These are phyloP conservation scores for Plasmopara halstedii DNA, from an alignment of 352 stramenopile genomes.

Conservation along the genomic window DNA sequence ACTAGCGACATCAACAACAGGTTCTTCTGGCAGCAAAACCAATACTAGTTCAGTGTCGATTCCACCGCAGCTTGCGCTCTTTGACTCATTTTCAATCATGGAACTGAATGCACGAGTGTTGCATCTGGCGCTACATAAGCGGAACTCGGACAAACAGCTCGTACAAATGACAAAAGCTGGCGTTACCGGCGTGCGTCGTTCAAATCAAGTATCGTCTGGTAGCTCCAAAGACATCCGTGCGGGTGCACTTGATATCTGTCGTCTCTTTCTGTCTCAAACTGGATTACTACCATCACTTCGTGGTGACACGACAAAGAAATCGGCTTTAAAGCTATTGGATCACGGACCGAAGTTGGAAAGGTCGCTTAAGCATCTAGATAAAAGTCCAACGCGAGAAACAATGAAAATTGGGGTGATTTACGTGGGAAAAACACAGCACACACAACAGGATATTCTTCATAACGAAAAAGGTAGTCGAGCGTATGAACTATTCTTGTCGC, in stretches of 20 bases:
- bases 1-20: constrained; percentile 10
- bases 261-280: constrained; percentile 72
- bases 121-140: constrained; percentile 39
- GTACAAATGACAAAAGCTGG: constrained; percentile 36
- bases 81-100: constrained; percentile 84
- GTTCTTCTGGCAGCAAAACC: constrained; percentile 22
- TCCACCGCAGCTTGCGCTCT: constrained; percentile 67
- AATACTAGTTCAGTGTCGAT: constrained; percentile 28
- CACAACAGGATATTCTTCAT: constrained; percentile 72
- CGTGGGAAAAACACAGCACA: constrained; percentile 61
- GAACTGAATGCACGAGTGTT: constrained; percentile 78
- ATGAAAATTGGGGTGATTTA: constrained; percentile 89
- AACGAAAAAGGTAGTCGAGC: constrained; percentile 59
- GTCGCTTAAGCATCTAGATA: constrained; percentile 77
- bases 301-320: constrained; percentile 45
- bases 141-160: constrained; percentile 31
- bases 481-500: constrained; percentile 65
- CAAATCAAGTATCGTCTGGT: constrained; percentile 21
- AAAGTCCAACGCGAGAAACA: constrained; percentile 80
- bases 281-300: constrained; percentile 57
- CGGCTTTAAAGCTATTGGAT: constrained; percentile 58
- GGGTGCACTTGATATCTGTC: constrained; percentile 67
- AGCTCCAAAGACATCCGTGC: constrained; percentile 41
- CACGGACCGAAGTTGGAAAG: constrained; percentile 70
- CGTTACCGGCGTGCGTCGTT: constrained; percentile 20